phyloP scores from a whole-genome alignment of 352 stramenopile species.

The Labyrinthula sp. region DNA sequence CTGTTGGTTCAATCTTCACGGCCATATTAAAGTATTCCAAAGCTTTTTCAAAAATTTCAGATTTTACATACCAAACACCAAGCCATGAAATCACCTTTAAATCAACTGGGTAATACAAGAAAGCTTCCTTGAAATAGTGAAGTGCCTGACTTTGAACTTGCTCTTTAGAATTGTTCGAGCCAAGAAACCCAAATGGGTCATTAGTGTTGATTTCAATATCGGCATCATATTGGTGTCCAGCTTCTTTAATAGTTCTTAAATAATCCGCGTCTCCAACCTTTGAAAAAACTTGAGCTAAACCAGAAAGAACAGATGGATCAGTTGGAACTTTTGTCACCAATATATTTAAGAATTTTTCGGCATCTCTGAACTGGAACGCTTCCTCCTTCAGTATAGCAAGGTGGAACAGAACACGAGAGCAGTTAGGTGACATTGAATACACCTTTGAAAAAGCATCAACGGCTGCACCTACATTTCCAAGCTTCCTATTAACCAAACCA shows the following conservation, averaged over 20 bases:
- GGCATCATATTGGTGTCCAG: too few relatives aligned
- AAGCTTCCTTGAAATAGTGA: conserved; percentile 80
- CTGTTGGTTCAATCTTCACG: conserved; percentile 69
- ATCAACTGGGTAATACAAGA: conserved; percentile 77
- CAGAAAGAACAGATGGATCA: conserved; percentile 50
- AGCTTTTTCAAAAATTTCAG: conserved; percentile 81
- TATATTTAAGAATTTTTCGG: conserved; percentile 81
- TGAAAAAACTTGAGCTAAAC: conserved; percentile 74
- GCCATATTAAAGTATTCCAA: conserved; percentile 84
- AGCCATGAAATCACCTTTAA: conserved; percentile 86
- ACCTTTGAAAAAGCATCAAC: conserved; percentile 86
- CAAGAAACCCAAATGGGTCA: background rate
- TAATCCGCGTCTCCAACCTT: conserved; percentile 63
- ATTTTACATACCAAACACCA: conserved; percentile 84
- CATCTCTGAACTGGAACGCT: conserved; percentile 55
- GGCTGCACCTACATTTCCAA: conserved; percentile 47
- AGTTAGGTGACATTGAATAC: conserved; percentile 72
- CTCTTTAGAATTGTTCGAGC: conserved; percentile 1
- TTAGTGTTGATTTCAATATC: too few relatives aligned
- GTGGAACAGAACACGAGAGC: conserved; percentile 69
- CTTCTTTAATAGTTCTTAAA: conserved; percentile 32
- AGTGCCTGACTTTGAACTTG: conserved; percentile 69
- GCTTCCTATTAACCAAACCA: conserved; percentile 44
- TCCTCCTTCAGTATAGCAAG: conserved; percentile 78
- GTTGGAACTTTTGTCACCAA: conserved; percentile 66